A percentile compares a stretch with the other conserved stretches of the same genome.
Conservation (phyloP, 2,329 filamentous ascomycete genomes). For the Ascochyta lentis region DNA sequence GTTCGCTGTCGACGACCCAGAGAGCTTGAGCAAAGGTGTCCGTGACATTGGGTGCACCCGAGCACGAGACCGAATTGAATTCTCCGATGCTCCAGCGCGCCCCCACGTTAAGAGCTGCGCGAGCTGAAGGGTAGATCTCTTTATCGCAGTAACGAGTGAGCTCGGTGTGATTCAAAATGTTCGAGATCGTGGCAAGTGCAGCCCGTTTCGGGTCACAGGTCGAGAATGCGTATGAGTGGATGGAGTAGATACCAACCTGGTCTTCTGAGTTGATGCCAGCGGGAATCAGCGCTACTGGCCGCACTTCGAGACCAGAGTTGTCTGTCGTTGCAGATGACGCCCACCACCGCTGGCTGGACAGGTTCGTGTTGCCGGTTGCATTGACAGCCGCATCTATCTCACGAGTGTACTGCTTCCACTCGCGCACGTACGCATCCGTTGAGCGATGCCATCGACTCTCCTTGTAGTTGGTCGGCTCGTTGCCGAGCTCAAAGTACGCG, state of each 20-base stretch:
- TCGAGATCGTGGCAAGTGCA: constrained; percentile 12
- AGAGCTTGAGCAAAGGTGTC: constrained; percentile 22
- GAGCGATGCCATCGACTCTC: constrained; percentile 13
- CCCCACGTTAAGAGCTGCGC: constrained; percentile 13
- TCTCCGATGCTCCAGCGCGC: constrained; percentile 17
- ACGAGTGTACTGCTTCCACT: constrained; percentile 16
- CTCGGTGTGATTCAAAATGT: constrained; percentile 23
- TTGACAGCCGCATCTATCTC: constrained; percentile 13
- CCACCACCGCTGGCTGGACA: constrained; percentile 16
- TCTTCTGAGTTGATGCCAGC: constrained; percentile 13
- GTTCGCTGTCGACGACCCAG: constrained; percentile 19
- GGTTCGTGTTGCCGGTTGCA: background rate
- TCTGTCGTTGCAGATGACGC: constrained; percentile 21
- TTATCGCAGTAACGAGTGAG: constrained; percentile 17
- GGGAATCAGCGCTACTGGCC: constrained; percentile 18
- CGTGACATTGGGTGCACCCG: constrained; percentile 17
- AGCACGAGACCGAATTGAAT: constrained; percentile 20
- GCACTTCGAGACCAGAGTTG: constrained; percentile 15
- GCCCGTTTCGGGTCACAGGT: constrained; percentile 13
- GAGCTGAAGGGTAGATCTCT: constrained; percentile 20
- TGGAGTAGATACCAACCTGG: constrained; percentile 15
- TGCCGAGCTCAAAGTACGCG: constrained; percentile 17
- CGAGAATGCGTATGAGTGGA: constrained; percentile 17
- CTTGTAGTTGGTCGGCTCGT: constrained; percentile 18
- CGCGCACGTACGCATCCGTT: constrained; percentile 13